Base-by-base conservation (phyloP, 495 filamentous ascomycete species). In the Penicillium ochrochloron region DNA sequence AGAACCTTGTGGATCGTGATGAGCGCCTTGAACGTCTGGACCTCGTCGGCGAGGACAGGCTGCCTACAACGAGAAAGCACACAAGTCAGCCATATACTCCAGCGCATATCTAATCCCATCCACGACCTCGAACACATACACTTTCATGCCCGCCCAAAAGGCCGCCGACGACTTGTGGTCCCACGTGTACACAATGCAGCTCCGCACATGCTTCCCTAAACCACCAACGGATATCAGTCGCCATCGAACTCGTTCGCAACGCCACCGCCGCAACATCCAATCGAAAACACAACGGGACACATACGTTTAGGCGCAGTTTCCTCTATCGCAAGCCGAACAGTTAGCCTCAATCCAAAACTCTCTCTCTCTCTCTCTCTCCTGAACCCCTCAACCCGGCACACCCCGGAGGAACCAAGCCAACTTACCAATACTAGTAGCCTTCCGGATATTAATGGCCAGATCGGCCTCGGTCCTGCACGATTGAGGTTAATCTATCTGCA, bases 81-180 rank as follows among this genome's bases (percentile, higher is more conserved):
- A 33, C 27, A 48, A 17, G 58, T 69, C 62, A 71, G 62, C 17
- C 4, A 37, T 15, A 37, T 29, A 5, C 7, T 39, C 35, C 51
- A 8, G 59, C 29, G 5, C 10, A 34, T 27, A 1, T 42, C 23
- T 9, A 14, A 44, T 17, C 14, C 33, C 15, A 15, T 55, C 19
- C 14, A 5, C 33, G 21, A 29, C 10, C 39, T 23, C 35, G 42
- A 41, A 35, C 59, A 76, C 90, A 63, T 83, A 95, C 90, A 99
- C 95, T 88, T 99, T 99, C 89, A 99, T 96, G 73, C 92, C 93
- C 53, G 91, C 88, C 95, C 95, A 99, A 80, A 99, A 99, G 70
- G 93, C 92, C 69, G 88, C 84, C 46, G 94, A 97, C 65, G 92
- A 96, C 81, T 97, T 97, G 83, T 98, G 93, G 81, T 99, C 95